Evolutionary conservation across 495 filamentous ascomycete species (phyloP).

Genomic region (Trichoderma orchidacearum): DNA sequence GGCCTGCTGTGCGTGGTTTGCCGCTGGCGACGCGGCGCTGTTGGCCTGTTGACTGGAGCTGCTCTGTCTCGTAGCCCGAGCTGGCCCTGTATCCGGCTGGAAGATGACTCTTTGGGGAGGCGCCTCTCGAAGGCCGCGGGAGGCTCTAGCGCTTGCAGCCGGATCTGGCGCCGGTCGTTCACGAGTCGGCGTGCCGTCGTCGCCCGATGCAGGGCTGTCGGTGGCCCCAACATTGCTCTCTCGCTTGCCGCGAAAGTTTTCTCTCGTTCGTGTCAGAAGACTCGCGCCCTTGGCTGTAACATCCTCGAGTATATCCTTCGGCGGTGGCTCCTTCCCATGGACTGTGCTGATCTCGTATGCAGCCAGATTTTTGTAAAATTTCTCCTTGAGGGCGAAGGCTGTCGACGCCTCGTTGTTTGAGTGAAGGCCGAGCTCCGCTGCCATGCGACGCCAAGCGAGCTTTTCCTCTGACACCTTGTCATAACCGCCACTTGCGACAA

Average conservation of each 20-base stretch:
- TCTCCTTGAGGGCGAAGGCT: conserved; percentile 64
- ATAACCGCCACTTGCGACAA: conserved; percentile 61
- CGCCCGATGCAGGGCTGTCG: conserved; percentile 39
- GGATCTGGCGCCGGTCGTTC: conserved; percentile 49
- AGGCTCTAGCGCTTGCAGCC: conserved; percentile 42
- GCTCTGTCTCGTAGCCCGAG: conserved; percentile 45
- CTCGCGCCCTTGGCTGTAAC: conserved; percentile 61
- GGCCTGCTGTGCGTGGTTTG: conserved; percentile 14
- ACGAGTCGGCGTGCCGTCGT: conserved; percentile 48
- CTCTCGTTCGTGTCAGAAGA: conserved; percentile 59
- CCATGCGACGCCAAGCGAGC: conserved; percentile 63
- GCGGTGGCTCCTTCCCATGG: conserved; percentile 61
- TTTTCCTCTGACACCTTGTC: conserved; percentile 69
- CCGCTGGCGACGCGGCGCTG: conserved; percentile 14
- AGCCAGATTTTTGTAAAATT: conserved; percentile 72
- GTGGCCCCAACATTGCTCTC: conserved; percentile 13
- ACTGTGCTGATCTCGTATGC: conserved; percentile 68
- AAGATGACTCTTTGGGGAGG: conserved; percentile 71
- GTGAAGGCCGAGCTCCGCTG: conserved; percentile 45
- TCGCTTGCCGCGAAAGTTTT: conserved; percentile 46
- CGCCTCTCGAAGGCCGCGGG: conserved; percentile 60
- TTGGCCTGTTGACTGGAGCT: conserved; percentile 31
- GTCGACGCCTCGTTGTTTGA: conserved; percentile 52
- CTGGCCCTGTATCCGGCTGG: conserved; percentile 55
- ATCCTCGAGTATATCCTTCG: conserved; percentile 68